Conservation (phyloP, 345 rosid species). For the Populus alba region DNA sequence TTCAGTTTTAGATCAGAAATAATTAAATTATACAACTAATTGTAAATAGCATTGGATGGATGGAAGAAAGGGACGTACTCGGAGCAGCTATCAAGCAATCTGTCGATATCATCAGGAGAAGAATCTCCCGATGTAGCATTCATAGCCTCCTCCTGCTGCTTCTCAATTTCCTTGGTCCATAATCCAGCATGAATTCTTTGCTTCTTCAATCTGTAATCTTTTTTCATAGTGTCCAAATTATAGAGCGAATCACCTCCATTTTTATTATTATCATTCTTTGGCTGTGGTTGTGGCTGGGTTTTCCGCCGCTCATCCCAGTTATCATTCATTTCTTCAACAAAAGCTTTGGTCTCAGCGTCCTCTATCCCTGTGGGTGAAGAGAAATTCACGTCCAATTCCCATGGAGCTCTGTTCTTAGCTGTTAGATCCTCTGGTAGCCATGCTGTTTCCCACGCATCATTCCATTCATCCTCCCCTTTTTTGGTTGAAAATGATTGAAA, state of each 20-base stretch:
- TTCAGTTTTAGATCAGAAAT: too few relatives aligned
- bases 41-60: neutral
- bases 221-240: constrained; percentile 81
- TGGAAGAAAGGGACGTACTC: constrained; percentile 42
- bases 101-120: constrained; percentile 69
- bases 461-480: constrained; percentile 73
- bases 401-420: constrained; percentile 56
- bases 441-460: constrained; percentile 90
- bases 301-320: constrained; percentile 75
- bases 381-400: constrained; percentile 80
- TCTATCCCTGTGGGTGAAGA: constrained; percentile 41
- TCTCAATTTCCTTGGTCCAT: constrained; percentile 92
- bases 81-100: constrained; percentile 79
- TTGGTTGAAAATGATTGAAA: constrained; percentile 33
- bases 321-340: constrained; percentile 90
- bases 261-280: constrained; percentile 16
- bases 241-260: constrained; percentile 40
- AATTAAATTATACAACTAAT: neutral
- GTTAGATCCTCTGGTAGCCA: constrained; percentile 81
- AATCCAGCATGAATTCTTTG: constrained; percentile 86
- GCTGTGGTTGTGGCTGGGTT: constrained; percentile 13
- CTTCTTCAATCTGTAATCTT: constrained; percentile 85
- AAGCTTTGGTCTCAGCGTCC: constrained; percentile 78
- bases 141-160: constrained; percentile 49
- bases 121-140: constrained; percentile 53